These are phyloP conservation scores for Dothistroma pini DNA, from an alignment of 2,329 filamentous ascomycete genomes.

Conservation along the genomic window DNA sequence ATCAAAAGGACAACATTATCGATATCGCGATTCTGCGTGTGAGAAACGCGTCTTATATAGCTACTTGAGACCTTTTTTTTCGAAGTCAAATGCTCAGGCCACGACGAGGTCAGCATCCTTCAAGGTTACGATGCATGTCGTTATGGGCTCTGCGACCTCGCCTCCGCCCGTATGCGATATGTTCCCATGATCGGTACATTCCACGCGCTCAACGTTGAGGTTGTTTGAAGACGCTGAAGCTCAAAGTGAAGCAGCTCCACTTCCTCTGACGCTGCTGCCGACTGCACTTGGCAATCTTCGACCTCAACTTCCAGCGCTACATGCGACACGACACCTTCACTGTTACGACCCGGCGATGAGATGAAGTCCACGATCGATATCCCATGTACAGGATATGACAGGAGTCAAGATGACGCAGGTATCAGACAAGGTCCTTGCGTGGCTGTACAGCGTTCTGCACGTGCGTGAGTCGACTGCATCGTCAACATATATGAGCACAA, in stretches of 20 bases:
- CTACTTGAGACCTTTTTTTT: no score
- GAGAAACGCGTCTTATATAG: no score
- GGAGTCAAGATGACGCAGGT: slow-evolving; percentile 57
- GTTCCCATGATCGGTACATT: no score
- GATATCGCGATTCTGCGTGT: no score
- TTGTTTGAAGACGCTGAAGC: background rate
- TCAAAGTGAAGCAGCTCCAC: background rate
- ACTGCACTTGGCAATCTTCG: background rate
- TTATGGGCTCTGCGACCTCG: no score
- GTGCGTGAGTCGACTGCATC: slow-evolving; percentile 41
- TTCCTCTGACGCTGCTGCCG: no score
- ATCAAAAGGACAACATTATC: no score
- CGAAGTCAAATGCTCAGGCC: no score
- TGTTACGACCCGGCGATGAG: background rate
- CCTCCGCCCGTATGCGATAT: no score
- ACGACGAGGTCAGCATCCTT: no score
- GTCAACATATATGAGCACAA: background rate
- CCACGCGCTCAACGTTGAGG: no score
- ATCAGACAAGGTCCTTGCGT: slow-evolving; percentile 86
- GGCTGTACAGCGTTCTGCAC: slow-evolving; percentile 82
- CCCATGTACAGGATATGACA: background rate
- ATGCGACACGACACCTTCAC: background rate
- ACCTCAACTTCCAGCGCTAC: background rate
- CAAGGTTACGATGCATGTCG: no score
- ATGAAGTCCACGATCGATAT: background rate